A percentile compares a stretch with the other conserved stretches of the same genome.
These are phyloP conservation scores for Castanea crenata DNA, from an alignment of 306 rosid genomes.

Conservation along the genomic window DNA sequence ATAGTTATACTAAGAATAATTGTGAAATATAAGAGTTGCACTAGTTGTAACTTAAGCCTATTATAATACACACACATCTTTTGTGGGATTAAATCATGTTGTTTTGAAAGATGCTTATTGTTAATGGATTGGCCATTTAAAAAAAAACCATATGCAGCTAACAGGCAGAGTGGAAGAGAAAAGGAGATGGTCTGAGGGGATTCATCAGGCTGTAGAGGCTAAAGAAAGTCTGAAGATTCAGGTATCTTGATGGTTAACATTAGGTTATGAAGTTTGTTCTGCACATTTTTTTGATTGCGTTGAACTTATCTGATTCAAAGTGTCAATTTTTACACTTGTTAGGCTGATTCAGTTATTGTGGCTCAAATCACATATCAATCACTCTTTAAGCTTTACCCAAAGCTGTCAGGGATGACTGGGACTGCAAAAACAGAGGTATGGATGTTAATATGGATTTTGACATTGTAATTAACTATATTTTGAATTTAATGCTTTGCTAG, in stretches of 20 bases:
- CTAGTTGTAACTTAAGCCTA: too few species aligned
- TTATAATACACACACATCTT: too few species aligned
- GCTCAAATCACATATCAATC: conserved; percentile 99
- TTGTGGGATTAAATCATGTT: not conserved
- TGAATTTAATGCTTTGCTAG: conserved; percentile 14
- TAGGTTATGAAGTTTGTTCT: conserved; percentile 19
- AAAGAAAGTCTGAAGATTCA: conserved; percentile 95
- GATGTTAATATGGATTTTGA: conserved; percentile 22
- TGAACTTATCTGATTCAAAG: conserved; percentile 25
- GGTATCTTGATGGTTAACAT: conserved; percentile 42
- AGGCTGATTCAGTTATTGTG: conserved; percentile 98
- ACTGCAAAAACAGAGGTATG: conserved; percentile 97
- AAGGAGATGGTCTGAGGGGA: conserved; percentile 98
- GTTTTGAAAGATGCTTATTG: not conserved
- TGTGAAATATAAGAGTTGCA: too few species aligned
- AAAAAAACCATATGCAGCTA: conserved; percentile 44
- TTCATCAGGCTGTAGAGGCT: conserved; percentile 99
- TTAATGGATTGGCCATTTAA: conserved; percentile 16
- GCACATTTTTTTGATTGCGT: conserved; percentile 6
- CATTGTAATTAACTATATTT: conserved; percentile 16
- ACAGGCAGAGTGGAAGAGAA: conserved; percentile 98
- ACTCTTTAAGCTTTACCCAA: conserved; percentile 94
- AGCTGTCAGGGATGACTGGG: conserved; percentile 98
- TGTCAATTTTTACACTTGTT: conserved; percentile 30
- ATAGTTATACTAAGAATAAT: too few species aligned